Conservation (phyloP, 768 basidiomycete genomes). For the Amanita exitialis region DNA sequence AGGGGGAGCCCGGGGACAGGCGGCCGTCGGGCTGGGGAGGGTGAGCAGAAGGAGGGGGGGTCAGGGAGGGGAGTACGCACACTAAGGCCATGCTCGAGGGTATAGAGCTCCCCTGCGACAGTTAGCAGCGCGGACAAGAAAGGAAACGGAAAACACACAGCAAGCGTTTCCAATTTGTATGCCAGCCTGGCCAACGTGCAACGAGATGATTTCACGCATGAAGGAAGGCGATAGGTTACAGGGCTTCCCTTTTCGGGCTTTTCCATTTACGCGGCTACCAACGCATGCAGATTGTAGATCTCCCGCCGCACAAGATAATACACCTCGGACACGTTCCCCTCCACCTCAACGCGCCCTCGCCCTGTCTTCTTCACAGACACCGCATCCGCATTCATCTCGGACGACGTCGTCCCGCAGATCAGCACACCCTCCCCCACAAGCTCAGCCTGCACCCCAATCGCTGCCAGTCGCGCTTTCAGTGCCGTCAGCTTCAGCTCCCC, state of each 20-base stretch:
- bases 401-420: slow-evolving; percentile 56
- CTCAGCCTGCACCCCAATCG: slow-evolving; percentile 79
- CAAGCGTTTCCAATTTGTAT: slow-evolving; percentile 93
- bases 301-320: slow-evolving; percentile 86
- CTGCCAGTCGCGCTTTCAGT: slow-evolving; percentile 70
- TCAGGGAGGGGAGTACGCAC: slow-evolving; percentile 42
- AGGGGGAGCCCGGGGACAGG: slow-evolving; percentile 59
- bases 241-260: slow-evolving; percentile 20
- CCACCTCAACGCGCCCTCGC: slow-evolving; percentile 78
- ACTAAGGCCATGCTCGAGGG: slow-evolving; percentile 92
- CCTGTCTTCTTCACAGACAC: slow-evolving; percentile 87
- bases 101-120: slow-evolving; percentile 87
- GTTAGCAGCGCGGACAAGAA: slow-evolving; percentile 11
- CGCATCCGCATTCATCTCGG: slow-evolving; percentile 45
- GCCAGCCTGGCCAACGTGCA: slow-evolving; percentile 97
- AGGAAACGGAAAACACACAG: slow-evolving; percentile 45
- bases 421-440: slow-evolving; percentile 96
- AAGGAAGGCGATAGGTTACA: slow-evolving; percentile 18
- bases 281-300: slow-evolving; percentile 85
- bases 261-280: slow-evolving; percentile 53
- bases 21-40: slow-evolving; percentile 80
- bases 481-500: slow-evolving; percentile 91
- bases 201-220: slow-evolving; percentile 92
- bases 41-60: slow-evolving; percentile 10
- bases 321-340: slow-evolving; percentile 80